A percentile compares a stretch with the other conserved stretches of the same genome.
phyloP scores from a whole-genome alignment of 2,329 filamentous ascomycete species.

The Colletotrichum sublineola region DNA sequence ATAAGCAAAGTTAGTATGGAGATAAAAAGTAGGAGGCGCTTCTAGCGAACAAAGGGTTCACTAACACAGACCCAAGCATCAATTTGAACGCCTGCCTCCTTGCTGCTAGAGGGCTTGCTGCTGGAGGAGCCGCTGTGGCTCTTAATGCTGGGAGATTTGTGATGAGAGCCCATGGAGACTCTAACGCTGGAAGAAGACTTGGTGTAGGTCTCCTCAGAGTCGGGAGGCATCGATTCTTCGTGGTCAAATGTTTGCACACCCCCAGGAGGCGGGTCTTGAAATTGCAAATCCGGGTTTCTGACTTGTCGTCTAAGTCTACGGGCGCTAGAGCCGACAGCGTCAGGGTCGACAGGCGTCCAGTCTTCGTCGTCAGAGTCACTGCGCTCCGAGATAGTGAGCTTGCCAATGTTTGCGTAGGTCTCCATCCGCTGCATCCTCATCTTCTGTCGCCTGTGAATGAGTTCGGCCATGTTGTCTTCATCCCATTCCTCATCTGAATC shows the following conservation, averaged over 20 bases:
- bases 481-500: slow-evolving; percentile 54
- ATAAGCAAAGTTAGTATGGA: no score
- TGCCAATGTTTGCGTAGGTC: slow-evolving; percentile 66
- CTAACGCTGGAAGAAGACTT: slow-evolving; percentile 47
- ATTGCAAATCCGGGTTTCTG: slow-evolving; percentile 58
- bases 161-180: no score
- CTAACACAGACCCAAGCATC: no score
- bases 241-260: no score
- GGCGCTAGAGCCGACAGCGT: slow-evolving; percentile 60
- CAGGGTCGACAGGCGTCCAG: slow-evolving; percentile 49
- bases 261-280: slow-evolving; percentile 62
- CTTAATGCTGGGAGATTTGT: no score
- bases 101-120: no score
- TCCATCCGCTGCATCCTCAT: slow-evolving; percentile 61
- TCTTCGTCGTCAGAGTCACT: slow-evolving; percentile 63
- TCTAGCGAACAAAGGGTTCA: no score
- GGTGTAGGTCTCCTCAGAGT: slow-evolving; percentile 55
- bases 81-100: no score
- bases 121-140: no score
- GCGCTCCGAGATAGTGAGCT: slow-evolving; percentile 67
- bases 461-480: slow-evolving; percentile 55
- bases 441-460: slow-evolving; percentile 57
- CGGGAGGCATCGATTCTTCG: no score
- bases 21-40: no score
- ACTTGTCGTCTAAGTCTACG: slow-evolving; percentile 62